A percentile compares a stretch with the other conserved stretches of the same genome.
Conservation (phyloP, 1,139 yeast species). For the Yamadazyma trypodendri region DNA sequence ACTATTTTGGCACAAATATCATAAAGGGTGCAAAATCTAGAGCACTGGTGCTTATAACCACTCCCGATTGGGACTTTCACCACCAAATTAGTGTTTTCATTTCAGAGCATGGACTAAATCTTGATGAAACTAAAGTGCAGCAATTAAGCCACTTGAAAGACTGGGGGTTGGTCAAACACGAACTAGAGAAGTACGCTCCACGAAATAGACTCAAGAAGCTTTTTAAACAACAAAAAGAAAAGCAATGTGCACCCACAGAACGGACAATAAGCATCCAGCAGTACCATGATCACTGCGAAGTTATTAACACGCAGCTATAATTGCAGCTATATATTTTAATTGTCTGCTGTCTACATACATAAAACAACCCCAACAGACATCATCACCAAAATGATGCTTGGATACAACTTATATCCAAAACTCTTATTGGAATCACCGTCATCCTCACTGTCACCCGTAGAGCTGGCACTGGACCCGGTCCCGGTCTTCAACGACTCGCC, state of each 20-base stretch:
- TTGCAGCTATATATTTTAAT: background rate
- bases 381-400: background rate
- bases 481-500: background rate
- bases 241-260: background rate
- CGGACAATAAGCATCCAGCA: background rate
- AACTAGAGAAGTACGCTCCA: background rate
- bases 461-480: background rate
- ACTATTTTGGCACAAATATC: conserved; percentile 23
- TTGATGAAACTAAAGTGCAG: too few relatives aligned
- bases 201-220: background rate
- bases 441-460: too few relatives aligned
- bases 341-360: conserved; percentile 1
- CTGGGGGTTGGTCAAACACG: too few relatives aligned
- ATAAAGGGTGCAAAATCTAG: conserved; percentile 21
- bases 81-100: background rate
- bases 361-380: background rate
- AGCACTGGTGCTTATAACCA: conserved; percentile 18
- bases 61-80: background rate
- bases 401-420: background rate
- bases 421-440: background rate
- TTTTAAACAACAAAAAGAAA: background rate
- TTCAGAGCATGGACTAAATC: too few relatives aligned
- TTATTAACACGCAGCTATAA: background rate
- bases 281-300: background rate
- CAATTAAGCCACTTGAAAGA: too few relatives aligned